These are phyloP conservation scores for Amniculicola lignicola DNA, from an alignment of 495 filamentous ascomycete species.

Conservation along the genomic window DNA sequence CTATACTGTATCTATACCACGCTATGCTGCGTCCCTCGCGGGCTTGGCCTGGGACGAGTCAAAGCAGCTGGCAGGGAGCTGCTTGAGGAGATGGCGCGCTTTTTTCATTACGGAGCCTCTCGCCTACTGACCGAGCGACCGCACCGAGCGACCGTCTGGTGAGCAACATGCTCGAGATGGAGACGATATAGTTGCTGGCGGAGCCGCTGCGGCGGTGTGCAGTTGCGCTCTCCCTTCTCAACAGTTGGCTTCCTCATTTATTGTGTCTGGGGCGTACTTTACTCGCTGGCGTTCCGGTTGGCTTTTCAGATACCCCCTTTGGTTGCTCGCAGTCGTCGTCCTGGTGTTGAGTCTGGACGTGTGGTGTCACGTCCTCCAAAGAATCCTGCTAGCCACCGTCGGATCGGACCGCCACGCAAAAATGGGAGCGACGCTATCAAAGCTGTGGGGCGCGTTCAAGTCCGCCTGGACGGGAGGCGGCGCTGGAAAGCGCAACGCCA, in stretches of 20 bases:
- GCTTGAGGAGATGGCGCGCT: neutral
- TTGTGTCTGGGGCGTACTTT: too few relatives aligned
- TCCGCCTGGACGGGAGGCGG: constrained; percentile 12
- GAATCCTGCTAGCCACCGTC: neutral
- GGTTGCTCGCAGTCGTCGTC: too few relatives aligned
- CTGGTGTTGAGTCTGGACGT: too few relatives aligned
- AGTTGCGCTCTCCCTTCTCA: too few relatives aligned
- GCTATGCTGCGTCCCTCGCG: neutral
- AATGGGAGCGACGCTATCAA: constrained; percentile 30
- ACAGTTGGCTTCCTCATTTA: too few relatives aligned
- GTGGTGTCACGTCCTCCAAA: too few relatives aligned
- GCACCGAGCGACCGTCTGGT: constrained; percentile 13
- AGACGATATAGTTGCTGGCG: too few relatives aligned
- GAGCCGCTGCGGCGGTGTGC: too few relatives aligned
- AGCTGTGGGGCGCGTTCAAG: constrained; percentile 27
- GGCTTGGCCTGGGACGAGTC: neutral
- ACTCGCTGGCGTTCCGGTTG: too few relatives aligned
- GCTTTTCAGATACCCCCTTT: too few relatives aligned
- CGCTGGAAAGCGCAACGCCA: constrained; percentile 1
- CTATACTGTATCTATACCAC: constrained; percentile 29
- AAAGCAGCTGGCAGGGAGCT: neutral
- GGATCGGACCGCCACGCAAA: constrained; percentile 10
- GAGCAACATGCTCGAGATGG: constrained; percentile 6
- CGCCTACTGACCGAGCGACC: constrained; percentile 23
- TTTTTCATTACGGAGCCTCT: constrained; percentile 15